Evolutionary conservation across 805 yeast genomes (phyloP), one percentile per base, ranked within the genome.

Genomic region (Blastobotrys americana): DNA sequence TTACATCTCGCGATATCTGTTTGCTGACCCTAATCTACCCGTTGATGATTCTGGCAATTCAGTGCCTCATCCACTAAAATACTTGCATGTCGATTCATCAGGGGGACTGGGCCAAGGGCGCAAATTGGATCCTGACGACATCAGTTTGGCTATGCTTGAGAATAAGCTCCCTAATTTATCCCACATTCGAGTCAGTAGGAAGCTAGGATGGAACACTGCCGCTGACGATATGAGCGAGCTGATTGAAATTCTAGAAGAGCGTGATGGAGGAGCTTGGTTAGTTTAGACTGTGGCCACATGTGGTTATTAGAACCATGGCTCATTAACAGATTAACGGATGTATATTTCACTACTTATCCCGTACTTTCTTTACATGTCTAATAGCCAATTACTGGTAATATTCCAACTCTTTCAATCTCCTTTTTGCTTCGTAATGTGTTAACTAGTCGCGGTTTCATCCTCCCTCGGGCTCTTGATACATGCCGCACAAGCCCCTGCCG

Each of bases 81-180:
- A 77, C 1, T 61, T 93, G 28, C 77, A 77, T 57, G 71, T 93
- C 20, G 90, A 85, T 46, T 82, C 95, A 38, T 81, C 94, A 49
- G 97, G 97, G 1, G 77, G 60, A 55, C 82, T 66, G 47, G 97
- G 97, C 1, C 85, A 89, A 46, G 74, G 87, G 2, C 76, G 81
- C 19, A 86, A 86, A 57, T 66, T 93, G 27, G 86, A 85, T 55
- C 96, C 97, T 0, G 83, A 86, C 54, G 97, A 90, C 61, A 68
- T 93, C 46, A 84, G 93, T 0, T 73, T 88, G 39, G 96, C 97
- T 0, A 65, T 89, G 17, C 72, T 77, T 58, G 96, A 89, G 48
- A 80, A 77, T 6, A 68, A 95, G 54, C 63, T 93, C 15, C 95
- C 95, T 0, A 52, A 68, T 34, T 68, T 93, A 58, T 71, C 72